phyloP scores from a whole-genome alignment of 2,329 filamentous ascomycete genomes.

The Aspergillus fischeri region DNA sequence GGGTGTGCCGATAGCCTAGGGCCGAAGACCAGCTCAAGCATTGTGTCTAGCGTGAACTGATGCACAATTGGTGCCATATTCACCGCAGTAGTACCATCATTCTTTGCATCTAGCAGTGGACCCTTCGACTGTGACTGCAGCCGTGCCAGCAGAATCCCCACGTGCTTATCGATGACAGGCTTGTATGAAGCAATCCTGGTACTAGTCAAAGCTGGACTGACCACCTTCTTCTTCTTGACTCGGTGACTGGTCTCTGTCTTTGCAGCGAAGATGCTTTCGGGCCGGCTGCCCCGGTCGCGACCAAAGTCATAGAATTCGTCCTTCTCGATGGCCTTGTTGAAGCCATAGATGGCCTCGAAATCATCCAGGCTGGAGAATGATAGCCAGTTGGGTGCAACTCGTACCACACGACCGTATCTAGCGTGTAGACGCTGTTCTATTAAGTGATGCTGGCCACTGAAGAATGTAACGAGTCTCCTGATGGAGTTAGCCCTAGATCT shows the following conservation, averaged over 20 bases:
- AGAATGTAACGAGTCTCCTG: conserved; percentile 11
- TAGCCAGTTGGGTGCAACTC: conserved; percentile 17
- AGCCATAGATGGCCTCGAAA: conserved; percentile 17
- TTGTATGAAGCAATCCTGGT: conserved; percentile 10
- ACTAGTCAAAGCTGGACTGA: conserved; percentile 11
- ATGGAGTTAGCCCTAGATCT: neutral
- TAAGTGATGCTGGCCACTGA: conserved; percentile 11
- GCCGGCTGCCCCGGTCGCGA: neutral
- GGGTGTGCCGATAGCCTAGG: conserved; percentile 8
- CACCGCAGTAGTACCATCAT: neutral
- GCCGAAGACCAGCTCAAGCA: conserved; percentile 15
- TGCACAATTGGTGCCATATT: conserved; percentile 13
- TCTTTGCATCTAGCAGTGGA: neutral
- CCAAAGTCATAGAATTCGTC: conserved; percentile 16
- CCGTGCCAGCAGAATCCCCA: conserved; percentile 7
- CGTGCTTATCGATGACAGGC: conserved; percentile 10
- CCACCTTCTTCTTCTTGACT: conserved; percentile 11
- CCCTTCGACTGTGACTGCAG: neutral
- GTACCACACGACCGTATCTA: conserved; percentile 13
- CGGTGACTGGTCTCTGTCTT: conserved; percentile 11
- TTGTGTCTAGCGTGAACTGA: conserved; percentile 11
- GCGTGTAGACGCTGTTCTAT: conserved; percentile 12
- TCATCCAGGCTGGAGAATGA: conserved; percentile 12
- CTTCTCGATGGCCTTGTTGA: conserved; percentile 17
- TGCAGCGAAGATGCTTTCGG: conserved; percentile 12